Evolutionary conservation across 1,284 basidiomycete species (phyloP), one percentile per base, ranked within the genome.

Genomic region (Testicularia cyperi): DNA sequence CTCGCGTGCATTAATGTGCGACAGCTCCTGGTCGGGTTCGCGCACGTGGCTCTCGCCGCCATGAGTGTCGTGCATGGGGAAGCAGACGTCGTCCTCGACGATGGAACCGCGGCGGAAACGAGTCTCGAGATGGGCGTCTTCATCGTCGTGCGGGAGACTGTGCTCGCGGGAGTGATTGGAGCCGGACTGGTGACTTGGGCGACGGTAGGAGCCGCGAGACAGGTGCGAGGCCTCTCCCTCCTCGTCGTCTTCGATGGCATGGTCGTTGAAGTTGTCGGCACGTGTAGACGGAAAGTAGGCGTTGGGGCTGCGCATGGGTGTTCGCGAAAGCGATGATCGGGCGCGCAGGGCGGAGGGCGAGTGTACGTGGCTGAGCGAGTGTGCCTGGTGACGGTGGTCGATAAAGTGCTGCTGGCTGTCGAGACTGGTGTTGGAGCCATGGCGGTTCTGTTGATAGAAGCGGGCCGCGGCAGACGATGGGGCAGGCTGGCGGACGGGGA

Each of bases 321-420:
- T 49, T 25, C 38, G 46, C 1, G 52, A 49, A 32, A 66, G 56
- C 21, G 38, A 37, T 5, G 54, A 55, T 16, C 44, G 41, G 10
- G 44, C 45, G 14, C 66, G 51, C 15, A 56, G 43, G 5, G 63
- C 67, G 6, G 70, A 62, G 12, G 64, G 67, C 3, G 65, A 70
- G 38, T 65, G 60, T 6, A 65, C 57, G 30, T 70, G 52, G 29
- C 68, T 65, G 26, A 68, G 49, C 14, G 66, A 70, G 43, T 69
- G 68, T 6, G 69, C 68, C 38, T 75, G 71, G 37, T 66, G 66
- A 37, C 74, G 70, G 33, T 76, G 74, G 45, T 76, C 74, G 49
- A 75, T 75, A 34, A 68, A 75, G 44, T 75, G 68, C 26, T 55
- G 62, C 30, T 70, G 68, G 28, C 68, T 72, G 57, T 75, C 72